phyloP scores from a whole-genome alignment of 768 basidiomycete genomes.

The Lentinus brumalis region DNA sequence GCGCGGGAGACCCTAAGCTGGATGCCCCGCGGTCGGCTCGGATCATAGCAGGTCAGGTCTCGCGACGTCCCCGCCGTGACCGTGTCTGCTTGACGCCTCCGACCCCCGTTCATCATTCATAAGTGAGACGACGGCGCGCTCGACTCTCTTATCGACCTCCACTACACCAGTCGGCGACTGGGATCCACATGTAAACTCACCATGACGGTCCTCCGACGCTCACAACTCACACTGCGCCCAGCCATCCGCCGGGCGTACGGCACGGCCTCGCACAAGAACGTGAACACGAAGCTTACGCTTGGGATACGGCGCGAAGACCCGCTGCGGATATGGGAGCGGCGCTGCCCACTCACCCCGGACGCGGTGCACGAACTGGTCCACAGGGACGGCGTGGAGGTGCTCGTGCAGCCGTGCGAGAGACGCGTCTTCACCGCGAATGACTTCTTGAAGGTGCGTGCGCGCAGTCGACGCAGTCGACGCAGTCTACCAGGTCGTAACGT shows the following conservation, averaged over 20 bases:
- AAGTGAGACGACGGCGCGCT: not conserved
- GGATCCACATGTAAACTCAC: not conserved
- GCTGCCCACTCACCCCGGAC: conserved; percentile 82
- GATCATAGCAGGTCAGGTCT: conserved; percentile 9
- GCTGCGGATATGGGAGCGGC: conserved; percentile 80
- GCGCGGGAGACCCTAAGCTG: not conserved
- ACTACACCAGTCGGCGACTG: not conserved
- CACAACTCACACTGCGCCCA: conserved; percentile 10
- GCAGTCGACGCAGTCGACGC: not conserved
- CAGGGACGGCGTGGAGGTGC: conserved; percentile 59
- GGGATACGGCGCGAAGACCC: conserved; percentile 81
- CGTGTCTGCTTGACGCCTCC: not conserved
- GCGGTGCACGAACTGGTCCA: conserved; percentile 64
- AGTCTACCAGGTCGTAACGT: not conserved
- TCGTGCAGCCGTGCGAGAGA: conserved; percentile 75
- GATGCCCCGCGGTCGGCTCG: conserved; percentile 13
- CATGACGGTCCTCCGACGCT: conserved; percentile 24
- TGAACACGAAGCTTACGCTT: conserved; percentile 37
- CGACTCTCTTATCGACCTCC: no score
- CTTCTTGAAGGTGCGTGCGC: conserved; percentile 59
- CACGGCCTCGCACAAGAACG: conserved; percentile 2
- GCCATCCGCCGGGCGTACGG: conserved; percentile 6
- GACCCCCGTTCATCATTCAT: not conserved
- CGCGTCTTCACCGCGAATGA: conserved; percentile 69
- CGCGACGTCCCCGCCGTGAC: conserved; percentile 7